Evolutionary conservation across 2,329 filamentous ascomycete genomes (phyloP).

Genomic region (Fusarium acutatum): DNA sequence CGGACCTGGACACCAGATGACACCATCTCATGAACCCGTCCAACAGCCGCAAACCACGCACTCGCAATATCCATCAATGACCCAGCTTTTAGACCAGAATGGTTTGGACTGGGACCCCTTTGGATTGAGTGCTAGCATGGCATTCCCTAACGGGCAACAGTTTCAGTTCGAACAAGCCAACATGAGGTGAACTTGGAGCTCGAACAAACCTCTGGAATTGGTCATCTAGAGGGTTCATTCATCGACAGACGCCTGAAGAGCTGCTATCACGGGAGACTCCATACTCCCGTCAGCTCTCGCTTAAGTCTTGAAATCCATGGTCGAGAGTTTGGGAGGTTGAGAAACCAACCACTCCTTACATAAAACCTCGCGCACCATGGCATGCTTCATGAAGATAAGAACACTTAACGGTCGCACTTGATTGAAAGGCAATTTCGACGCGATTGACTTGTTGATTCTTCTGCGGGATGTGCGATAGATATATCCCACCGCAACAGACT

Average conservation of each 20-base stretch:
- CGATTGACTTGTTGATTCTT: conserved; percentile 32
- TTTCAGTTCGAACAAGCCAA: conserved; percentile 77
- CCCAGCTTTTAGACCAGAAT: conserved; percentile 76
- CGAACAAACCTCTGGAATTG: conserved; percentile 7
- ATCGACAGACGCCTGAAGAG: conserved; percentile 22
- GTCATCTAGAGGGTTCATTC: conserved; percentile 9
- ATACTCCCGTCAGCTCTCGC: conserved; percentile 12
- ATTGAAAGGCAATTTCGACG: conserved; percentile 36
- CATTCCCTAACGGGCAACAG: conserved; percentile 80
- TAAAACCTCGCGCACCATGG: background rate
- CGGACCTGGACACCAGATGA: conserved; percentile 49
- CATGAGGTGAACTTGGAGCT: conserved; percentile 50
- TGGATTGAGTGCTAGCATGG: conserved; percentile 92
- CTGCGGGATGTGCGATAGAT: conserved; percentile 38
- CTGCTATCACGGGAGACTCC: conserved; percentile 9
- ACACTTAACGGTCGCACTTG: conserved; percentile 34
- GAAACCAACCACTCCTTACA: background rate
- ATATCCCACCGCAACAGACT: conserved; percentile 34
- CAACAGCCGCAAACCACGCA: conserved; percentile 38
- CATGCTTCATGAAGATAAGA: conserved; percentile 18
- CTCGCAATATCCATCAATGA: conserved; percentile 69
- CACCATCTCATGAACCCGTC: conserved; percentile 47
- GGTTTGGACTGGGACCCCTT: conserved; percentile 89
- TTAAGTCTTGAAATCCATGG: conserved; percentile 13
- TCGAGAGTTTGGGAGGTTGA: background rate